Evolutionary conservation across 176 grass and related monocot species (phyloP), one percentile per base, ranked within the genome.

Genomic region (Themeda triandra): DNA sequence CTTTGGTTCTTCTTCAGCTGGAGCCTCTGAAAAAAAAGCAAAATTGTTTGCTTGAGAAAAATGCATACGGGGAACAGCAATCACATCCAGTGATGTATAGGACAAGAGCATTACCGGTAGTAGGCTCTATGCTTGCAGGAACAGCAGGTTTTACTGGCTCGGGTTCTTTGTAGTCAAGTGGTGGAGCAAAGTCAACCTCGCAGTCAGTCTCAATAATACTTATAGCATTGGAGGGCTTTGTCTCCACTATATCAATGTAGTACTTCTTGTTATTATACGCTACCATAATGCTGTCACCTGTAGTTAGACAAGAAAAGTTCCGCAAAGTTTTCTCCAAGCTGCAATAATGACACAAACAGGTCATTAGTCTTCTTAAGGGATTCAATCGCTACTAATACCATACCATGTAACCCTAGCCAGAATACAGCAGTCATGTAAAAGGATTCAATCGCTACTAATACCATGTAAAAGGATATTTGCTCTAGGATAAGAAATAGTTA

Each of bases 181-280:
- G 96, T 59, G 96, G 96, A 30, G 96, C 96, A 86, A 99, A 99
- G 86, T 99, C 96, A 73, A 99, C 96, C 90, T 99, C 96, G 86
- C 96, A 99, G 65, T 99, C 96, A 24, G 96, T 99, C 81, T 99
- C 96, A 71, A 99, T 99, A 69, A 99, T 96, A 78, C 91, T 99
- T 33, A 99, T 92, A 86, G 93, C 96, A 80, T 72, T 73, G 30
- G 96, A 89, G 73, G 96, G 96, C 72, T 99, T 99, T 82, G 93
- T 92, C 92, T 99, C 93, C 48, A 99, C 91, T 85, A 99, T 99
- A 86, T 99, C 93, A 81, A 99, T 99, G 51, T 96, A 99, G 65
- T 99, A 99, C 62, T 99, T 96, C 80, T 96, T 99, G 81, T 96
- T 99, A 62, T 99, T 99, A 76, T 99, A 99, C 0, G 93, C 91